Base-by-base conservation (phyloP, 2,329 filamentous ascomycete species). In the Phoma sp. region DNA sequence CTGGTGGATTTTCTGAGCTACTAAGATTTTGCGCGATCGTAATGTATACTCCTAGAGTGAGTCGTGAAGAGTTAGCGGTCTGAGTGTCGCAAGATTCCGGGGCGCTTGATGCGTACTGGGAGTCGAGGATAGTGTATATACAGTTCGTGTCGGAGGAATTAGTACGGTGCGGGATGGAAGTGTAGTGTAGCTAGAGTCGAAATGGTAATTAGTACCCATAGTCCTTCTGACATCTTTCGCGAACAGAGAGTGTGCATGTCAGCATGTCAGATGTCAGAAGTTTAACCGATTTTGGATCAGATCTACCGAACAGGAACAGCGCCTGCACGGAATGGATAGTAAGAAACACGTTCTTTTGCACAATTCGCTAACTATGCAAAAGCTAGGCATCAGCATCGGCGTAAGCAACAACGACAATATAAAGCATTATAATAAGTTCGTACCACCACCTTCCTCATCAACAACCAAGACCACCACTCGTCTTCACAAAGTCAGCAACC, bases 41-140 rank as follows among this genome's bases (percentile, higher is more conserved):
- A 59, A 59, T 59, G 56, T 59, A 7, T 59, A 59, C 56, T 55
- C 35, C 44, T 50, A 48, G 56, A 48, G 56, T 41, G 40, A 56
- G 48, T 37, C 41, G 46, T 27, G 36, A 37, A 50, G 44, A 33
- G 36, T 24, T 6, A 37, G 41, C 36, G 24, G 27, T 25, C 17
- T 24, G 32, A 35, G 43, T 32, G 17, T 38, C 41, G 22, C 31
- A 37, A 29, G 43, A 51, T 32, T 43, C 12, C 9, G 31, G 37
- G 39, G 19, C 46, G 52, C 46, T 55, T 51, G 52, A 55, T 51
- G 46, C 52, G 46, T 36, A 37, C 10, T 24, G 12, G 4, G 29
- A 43, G 40, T 55, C 19, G 27, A 35, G 15, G n/a, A 32, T 13
- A 10, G 10, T 51, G 52, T 55, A 46, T 6, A 55, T 51, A 55